phyloP scores from a whole-genome alignment of 495 filamentous ascomycete genomes.

The Podospora appendiculata region DNA sequence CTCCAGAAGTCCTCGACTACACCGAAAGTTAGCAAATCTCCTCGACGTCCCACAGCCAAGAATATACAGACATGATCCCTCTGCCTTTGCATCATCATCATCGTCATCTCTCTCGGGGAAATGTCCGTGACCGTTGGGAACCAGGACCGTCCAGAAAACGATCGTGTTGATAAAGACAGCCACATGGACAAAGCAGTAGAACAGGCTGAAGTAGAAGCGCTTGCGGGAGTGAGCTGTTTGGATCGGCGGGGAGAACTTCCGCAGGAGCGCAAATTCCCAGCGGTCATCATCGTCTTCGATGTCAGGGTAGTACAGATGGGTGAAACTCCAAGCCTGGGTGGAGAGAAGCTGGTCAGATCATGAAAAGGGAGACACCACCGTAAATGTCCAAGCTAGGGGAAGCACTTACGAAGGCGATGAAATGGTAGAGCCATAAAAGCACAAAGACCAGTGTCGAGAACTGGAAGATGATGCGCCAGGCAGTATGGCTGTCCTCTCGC shows the following conservation, averaged over 20 bases:
- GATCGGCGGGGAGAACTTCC: slow-evolving; percentile 29
- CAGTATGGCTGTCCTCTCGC: slow-evolving; percentile 17
- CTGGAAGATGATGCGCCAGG: slow-evolving; percentile 37
- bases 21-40: neutral
- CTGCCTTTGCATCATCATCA: neutral
- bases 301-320: slow-evolving; percentile 38
- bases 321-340: slow-evolving; percentile 35
- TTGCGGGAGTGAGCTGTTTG: slow-evolving; percentile 25
- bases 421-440: slow-evolving; percentile 36
- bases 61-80: no score
- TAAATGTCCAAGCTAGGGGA: no score
- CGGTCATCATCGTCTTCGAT: slow-evolving; percentile 19
- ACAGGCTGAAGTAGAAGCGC: slow-evolving; percentile 39
- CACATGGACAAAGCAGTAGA: slow-evolving; percentile 37
- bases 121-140: slow-evolving; percentile 28
- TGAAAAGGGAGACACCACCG: neutral
- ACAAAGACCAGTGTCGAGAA: slow-evolving; percentile 38
- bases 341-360: neutral
- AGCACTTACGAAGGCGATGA: slow-evolving; percentile 31
- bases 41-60: no score
- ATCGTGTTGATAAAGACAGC: slow-evolving; percentile 37
- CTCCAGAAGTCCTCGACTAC: slow-evolving; percentile 20
- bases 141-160: slow-evolving; percentile 39
- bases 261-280: slow-evolving; percentile 17
- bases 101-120: slow-evolving; percentile 8